These are phyloP conservation scores for Boletellus ananiceps DNA, from an alignment of 768 basidiomycete species.

Conservation along the genomic window DNA sequence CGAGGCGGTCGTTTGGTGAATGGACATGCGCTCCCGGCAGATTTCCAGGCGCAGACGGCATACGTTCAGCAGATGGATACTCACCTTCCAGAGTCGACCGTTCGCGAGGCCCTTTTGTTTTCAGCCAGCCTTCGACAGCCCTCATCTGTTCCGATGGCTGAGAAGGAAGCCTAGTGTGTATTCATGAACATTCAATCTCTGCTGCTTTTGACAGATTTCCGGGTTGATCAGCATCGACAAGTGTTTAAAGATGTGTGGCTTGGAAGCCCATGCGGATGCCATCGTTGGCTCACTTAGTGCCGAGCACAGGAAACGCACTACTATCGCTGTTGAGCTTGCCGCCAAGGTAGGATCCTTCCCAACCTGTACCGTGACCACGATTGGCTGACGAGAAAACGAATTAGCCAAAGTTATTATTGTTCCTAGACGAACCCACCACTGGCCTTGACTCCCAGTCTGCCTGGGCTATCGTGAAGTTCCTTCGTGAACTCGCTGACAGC, in stretches of 20 bases:
- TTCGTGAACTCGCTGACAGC: conserved; percentile 48
- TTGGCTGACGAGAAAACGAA: background rate
- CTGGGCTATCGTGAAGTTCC: conserved; percentile 45
- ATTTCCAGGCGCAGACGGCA: conserved; percentile 60
- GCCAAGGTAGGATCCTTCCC: conserved; percentile 38
- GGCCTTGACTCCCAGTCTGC: conserved; percentile 52
- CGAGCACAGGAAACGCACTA: conserved; percentile 52
- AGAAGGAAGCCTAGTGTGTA: conserved; percentile 78
- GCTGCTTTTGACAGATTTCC: background rate
- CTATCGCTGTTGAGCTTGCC: conserved; percentile 58
- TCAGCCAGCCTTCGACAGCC: conserved; percentile 81
- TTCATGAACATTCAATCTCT: background rate
- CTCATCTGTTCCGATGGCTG: conserved; percentile 50
- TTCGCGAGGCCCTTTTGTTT: conserved; percentile 75
- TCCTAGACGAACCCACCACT: conserved; percentile 60
- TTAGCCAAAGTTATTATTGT: conserved; percentile 44
- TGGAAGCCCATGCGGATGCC: conserved; percentile 57
- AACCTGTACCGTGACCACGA: too few relatives aligned
- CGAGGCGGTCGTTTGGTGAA: conserved; percentile 53
- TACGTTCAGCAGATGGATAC: conserved; percentile 71
- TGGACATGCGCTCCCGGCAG: conserved; percentile 45
- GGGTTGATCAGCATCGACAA: conserved; percentile 41
- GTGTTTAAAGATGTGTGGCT: conserved; percentile 61
- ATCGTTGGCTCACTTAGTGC: conserved; percentile 53
- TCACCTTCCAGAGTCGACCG: conserved; percentile 69